Percentiles rank a stretch among this genome's conserved stretches.
phyloP scores from a whole-genome alignment of 768 basidiomycete genomes.

The Pilatotrama ljubarskyi region DNA sequence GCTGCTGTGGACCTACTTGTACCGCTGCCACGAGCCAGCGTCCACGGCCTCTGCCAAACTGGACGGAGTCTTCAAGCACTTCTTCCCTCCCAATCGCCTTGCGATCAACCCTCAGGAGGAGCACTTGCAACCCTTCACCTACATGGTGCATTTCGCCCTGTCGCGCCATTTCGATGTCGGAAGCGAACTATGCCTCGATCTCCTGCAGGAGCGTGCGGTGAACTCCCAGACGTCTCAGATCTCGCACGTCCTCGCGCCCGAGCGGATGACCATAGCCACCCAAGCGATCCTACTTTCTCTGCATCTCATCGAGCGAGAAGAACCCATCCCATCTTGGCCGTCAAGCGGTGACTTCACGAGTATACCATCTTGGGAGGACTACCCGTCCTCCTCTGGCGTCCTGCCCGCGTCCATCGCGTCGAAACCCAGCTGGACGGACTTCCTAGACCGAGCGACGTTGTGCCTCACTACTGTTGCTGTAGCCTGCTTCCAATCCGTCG shows the following conservation, averaged over 20 bases:
- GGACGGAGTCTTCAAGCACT: slow-evolving; percentile 69
- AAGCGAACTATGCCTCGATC: slow-evolving; percentile 74
- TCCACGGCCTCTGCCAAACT: slow-evolving; percentile 81
- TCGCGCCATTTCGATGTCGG: slow-evolving; percentile 86
- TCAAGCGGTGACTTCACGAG: slow-evolving; percentile 65
- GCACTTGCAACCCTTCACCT: slow-evolving; percentile 72
- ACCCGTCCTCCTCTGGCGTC: slow-evolving; percentile 66
- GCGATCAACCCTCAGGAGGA: slow-evolving; percentile 69
- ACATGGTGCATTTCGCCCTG: slow-evolving; percentile 79
- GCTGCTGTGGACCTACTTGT: slow-evolving; percentile 93
- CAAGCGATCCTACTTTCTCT: slow-evolving; percentile 78
- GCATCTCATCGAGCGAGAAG: slow-evolving; percentile 70
- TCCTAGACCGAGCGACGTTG: slow-evolving; percentile 64
- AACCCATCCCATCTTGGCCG: slow-evolving; percentile 75
- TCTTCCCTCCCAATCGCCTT: slow-evolving; percentile 74
- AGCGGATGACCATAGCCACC: slow-evolving; percentile 71
- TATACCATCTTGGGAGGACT: slow-evolving; percentile 59
- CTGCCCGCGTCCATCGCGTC: slow-evolving; percentile 54
- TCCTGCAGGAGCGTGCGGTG: slow-evolving; percentile 70
- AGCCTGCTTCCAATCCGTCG: slow-evolving; percentile 63
- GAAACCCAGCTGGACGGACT: slow-evolving; percentile 70
- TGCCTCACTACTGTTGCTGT: slow-evolving; percentile 57
- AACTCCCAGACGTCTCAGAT: slow-evolving; percentile 43
- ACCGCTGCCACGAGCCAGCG: slow-evolving; percentile 82
- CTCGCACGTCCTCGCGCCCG: slow-evolving; percentile 55